Evolutionary conservation across 306 rosid species (phyloP), one percentile per base, ranked within the genome.

Genomic region (Citrullus mucosospermus): DNA sequence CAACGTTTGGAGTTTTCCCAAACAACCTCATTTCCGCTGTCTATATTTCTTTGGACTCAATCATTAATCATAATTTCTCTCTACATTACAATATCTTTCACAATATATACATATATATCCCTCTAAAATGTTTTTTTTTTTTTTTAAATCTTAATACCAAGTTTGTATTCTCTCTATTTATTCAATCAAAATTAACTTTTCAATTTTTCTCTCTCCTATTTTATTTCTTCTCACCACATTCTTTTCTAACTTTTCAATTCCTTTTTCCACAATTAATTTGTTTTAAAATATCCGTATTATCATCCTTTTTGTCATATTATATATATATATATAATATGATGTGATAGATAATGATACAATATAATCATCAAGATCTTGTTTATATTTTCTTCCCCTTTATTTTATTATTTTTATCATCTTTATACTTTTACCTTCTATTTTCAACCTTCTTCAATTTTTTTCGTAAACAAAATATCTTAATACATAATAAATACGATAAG

Each of bases 21-120:
- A 72, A 72, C 77, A 72, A 72, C 43, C 77, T 72, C 77, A 25
- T 48, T 72, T 50, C 39, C 43, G 41, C 76, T 71, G 58, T 71
- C 58, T 71, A 14, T 48, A 48, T 48, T 71, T 71, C 76, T 71
- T 71, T 71, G 43, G 56, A 70, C 57, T 70, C 76, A 44, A 70
- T 70, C 76, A 70, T 70, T 70, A 22, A 20, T 43, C 12, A n/a
- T 20, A 43, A 69, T 68, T 68, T 68, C 53, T 67, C 15, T 66
- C 25, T 53, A 18, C 51, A 18, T 67, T 65, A 65, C n/a, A 34
- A 67, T 65, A 65, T 65, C 10, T 61, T 61, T 60, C 8, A 22
- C 8, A 22, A 22, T 22, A 22, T 22, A 36, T 36, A 39, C 6
- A 32, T 32, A 32, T 25, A 25, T 25, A 25, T 25, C 0, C 39